phyloP scores from a whole-genome alignment of 768 basidiomycete species.

The Rhizopogon roseolus region DNA sequence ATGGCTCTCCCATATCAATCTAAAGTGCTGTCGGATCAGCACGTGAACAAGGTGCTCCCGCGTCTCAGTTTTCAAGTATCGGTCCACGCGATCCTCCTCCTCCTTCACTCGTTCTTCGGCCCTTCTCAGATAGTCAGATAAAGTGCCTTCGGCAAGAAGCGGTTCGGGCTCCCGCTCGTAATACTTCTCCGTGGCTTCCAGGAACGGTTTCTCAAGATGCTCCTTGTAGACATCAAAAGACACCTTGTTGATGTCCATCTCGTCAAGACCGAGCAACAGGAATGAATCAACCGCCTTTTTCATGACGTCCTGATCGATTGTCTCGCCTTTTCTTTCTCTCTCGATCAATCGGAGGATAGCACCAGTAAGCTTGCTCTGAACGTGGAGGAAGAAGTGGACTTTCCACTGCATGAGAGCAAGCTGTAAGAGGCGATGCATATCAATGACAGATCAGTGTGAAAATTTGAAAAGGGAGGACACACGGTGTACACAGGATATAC shows the following conservation, averaged over 20 bases:
- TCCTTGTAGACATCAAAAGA: constrained; percentile 92
- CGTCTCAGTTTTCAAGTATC: constrained; percentile 87
- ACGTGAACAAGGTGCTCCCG: constrained; percentile 78
- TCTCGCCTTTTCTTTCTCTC: constrained; percentile 89
- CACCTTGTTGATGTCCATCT: constrained; percentile 85
- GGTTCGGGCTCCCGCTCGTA: constrained; percentile 90
- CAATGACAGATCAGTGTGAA: neutral
- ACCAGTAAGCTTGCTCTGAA: constrained; percentile 82
- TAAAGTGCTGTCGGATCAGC: constrained; percentile 82
- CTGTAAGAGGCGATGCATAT: constrained; percentile 29
- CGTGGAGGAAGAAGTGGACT: constrained; percentile 78
- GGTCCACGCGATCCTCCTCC: constrained; percentile 93
- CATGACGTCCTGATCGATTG: constrained; percentile 86
- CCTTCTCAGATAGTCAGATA: constrained; percentile 93
- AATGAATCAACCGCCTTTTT: constrained; percentile 96
- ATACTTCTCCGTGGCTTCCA: constrained; percentile 83
- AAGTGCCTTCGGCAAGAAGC: constrained; percentile 82
- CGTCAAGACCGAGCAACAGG: constrained; percentile 91
- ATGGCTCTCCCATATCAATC: constrained; percentile 90
- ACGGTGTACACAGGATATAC: constrained; percentile 97
- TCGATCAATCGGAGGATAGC: constrained; percentile 90
- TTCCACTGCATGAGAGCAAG: constrained; percentile 98
- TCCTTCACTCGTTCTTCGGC: constrained; percentile 90
- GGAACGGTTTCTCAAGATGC: constrained; percentile 86
- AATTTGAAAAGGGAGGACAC: constrained; percentile 22